Base-by-base conservation (phyloP, 2,329 filamentous ascomycete genomes). In the Thielaviopsis punctulata region DNA sequence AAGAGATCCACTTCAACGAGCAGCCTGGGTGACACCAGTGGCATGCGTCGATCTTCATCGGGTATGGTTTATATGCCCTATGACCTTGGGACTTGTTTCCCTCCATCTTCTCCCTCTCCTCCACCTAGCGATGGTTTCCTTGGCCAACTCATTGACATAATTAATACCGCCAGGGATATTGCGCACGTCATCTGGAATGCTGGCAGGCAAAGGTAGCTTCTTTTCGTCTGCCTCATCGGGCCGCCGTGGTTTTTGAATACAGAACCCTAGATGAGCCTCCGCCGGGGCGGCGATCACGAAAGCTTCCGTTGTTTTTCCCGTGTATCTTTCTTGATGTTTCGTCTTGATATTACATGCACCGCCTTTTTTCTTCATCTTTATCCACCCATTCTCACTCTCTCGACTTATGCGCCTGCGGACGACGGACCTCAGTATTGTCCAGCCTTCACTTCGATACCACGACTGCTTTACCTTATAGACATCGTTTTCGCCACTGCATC, bases 31-130 rank as follows among this genome's bases (percentile, higher is more conserved):
- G 73, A 77, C 55, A 68, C 73, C 44, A 69, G 66, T 18, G 80
- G 81, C 50, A 81, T 93, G 71, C 79, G 82, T 56, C 76, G 88
- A 58, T 93, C 86, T 19, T 73, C 80, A 49, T 92, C 86, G 39
- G 88, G 87, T 59, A 93, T 94, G 86, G 84, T 94, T 60, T 45
- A 49, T 49, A 89, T 93, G 84, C 86, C 87, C 7, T 84, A 82
- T 59, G 84, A 88, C 59, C 83, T 88, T 59, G 79, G 79, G 55
- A 84, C 87, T 57, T 70, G 65, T 62, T 73, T 65, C 45, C 51
- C 45, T 44, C 33, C 45, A 23, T 47, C 51, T 5, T 13, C 51
- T 33, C 33, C 51, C 45, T 45, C 36, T 48, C 45, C 51, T 19
- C 33, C 51, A 46, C 69, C 73, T 56, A 77, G 69, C 60, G 71